Evolutionary conservation across 495 filamentous ascomycete genomes (phyloP), one percentile per base, ranked within the genome.

Genomic region (Aspergillus panamensis): DNA sequence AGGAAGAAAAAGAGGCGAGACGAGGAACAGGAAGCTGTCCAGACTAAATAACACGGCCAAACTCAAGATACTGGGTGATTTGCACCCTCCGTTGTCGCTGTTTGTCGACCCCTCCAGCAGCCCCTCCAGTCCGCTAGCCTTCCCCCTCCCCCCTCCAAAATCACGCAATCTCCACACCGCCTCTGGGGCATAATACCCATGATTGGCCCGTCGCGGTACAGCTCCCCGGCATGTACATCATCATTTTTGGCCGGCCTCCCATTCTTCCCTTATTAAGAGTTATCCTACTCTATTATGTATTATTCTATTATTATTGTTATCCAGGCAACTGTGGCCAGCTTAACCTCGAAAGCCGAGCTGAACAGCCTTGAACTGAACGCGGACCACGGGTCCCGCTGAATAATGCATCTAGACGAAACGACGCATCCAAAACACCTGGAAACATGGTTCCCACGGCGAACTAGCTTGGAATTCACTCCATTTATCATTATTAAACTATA

Each of bases 111-210:
- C 55, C 57, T 64, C 63, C 60, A 61, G 40, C 17, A 20, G 29
- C 40, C 49, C 19, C 35, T 32, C 42, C 17, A 45, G 42, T 45
- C 17, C 42, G 37, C 37, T 40, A 40, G 37, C 20, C 35, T 51
- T 20, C 59, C 60, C 55, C 55, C 57, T 53, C 48, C 53, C 44
- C 55, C 40, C 44, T 51, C 51, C 40, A 29, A 60, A 55, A 77
- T 73, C 73, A 75, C 74, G 74, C 73, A 69, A 77, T 77, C 53
- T 39, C 31, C 45, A 37, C 55, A 67, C 73, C 74, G 70, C 70
- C 66, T 49, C 40, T 1, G 13, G 9, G 66, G 63, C 71, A 71
- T 62, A 69, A 71, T 21, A 1, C 0, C 17, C 3, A 0, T 60
- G 32, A 72, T 76, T 76, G 70, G 73, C 0, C 16, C 1, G 1